Evolutionary conservation across 2,329 filamentous ascomycete genomes (phyloP), one percentile per base, ranked within the genome.

Genomic region (Fusarium ramigenum): DNA sequence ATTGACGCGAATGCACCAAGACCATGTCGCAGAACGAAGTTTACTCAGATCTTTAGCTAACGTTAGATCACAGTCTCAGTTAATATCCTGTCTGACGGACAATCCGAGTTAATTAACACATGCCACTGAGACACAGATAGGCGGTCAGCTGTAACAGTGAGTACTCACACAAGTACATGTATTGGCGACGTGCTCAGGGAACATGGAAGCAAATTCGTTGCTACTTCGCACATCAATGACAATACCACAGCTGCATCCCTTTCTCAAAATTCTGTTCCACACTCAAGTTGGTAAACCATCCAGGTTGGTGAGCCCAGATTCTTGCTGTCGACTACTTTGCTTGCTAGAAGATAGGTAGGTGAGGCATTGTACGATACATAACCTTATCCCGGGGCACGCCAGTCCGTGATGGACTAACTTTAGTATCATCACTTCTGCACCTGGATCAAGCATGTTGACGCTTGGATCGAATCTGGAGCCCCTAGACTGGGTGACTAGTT

Each of bases 381-480:
- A 10, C 39, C 42, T 40, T 73, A 59, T 59, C 70, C 57, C 60
- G 49, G 62, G 65, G 53, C 52, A 60, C 50, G 49, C 28, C 60
- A 46, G 59, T 74, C 47, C 52, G 34, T 43, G 40, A 53, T 32
- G 34, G 40, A 43, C 65, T 61, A 30, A 39, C 34, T 28, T 28
- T 40, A 63, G 60, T 62, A 76, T 69, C 46, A 52, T 71, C 69
- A 64, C 65, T 68, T 69, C 60, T 57, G 52, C 54, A 60, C 43
- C 72, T 63, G 58, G 66, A 77, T 76, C 64, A 62, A 72, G 63
- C 62, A 58, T 25, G 52, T 50, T 53, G 34, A 36, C 44, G 57
- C 61, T 64, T 63, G 52, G 37, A 60, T 71, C 57, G 56, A 43
- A 37, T 28, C 40, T 54, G 52, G 32, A 50, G 28, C 43, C 58